A percentile compares a stretch with the other conserved stretches of the same genome.
Evolutionary conservation across 2,329 filamentous ascomycete species (phyloP).

Genomic region (Xylaria sp.): DNA sequence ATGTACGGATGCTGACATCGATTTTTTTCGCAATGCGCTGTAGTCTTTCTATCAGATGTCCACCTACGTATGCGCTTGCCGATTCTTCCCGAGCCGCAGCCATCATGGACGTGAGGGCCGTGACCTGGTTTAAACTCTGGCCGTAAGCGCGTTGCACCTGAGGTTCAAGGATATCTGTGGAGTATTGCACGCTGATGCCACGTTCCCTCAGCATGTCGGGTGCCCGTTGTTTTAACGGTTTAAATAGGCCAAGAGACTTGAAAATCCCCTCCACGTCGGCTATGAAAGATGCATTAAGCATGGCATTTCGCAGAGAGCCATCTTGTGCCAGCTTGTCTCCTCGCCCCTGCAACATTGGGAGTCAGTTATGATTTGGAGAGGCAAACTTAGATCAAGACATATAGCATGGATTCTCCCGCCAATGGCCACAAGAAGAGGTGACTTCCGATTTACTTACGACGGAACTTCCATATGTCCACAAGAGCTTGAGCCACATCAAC

Average conservation of each 20-base stretch:
- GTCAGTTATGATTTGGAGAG: background rate
- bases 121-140: constrained; percentile 34
- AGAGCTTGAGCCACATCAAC: constrained; percentile 35
- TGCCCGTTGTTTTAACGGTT: constrained; percentile 30
- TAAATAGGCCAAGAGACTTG: constrained; percentile 29
- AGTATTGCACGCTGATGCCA: constrained; percentile 39
- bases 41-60: constrained; percentile 32
- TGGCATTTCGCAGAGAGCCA: constrained; percentile 23
- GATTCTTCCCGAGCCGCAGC: constrained; percentile 37
- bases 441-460: constrained; percentile 18
- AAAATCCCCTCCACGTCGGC: constrained; percentile 36
- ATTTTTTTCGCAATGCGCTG: constrained; percentile 19
- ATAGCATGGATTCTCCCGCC: background rate
- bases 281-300: constrained; percentile 21
- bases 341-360: constrained; percentile 23
- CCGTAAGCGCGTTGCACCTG: constrained; percentile 39
- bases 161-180: constrained; percentile 39
- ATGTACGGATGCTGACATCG: constrained; percentile 20
- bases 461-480: constrained; percentile 41
- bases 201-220: constrained; percentile 25
- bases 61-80: constrained; percentile 38
- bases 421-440: background rate
- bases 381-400: background rate
- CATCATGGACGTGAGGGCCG: constrained; percentile 37
- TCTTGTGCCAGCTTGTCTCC: constrained; percentile 35